These are phyloP conservation scores for Domatiomyces catenatus DNA, from an alignment of 2,329 filamentous ascomycete species.

Conservation along the genomic window DNA sequence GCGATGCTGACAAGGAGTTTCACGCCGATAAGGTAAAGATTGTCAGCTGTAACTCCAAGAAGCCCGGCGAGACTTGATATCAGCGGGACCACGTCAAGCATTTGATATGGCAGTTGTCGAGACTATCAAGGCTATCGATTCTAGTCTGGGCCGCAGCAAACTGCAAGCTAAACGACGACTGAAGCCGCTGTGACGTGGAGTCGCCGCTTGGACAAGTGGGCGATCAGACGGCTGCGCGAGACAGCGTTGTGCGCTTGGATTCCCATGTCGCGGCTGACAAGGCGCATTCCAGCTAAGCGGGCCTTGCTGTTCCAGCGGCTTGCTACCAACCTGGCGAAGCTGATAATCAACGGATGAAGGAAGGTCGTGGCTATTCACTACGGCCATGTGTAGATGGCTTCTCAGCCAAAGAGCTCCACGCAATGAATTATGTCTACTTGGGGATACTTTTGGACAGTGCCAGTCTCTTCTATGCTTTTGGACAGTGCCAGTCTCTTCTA, in stretches of 20 bases:
- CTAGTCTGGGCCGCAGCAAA: neutral
- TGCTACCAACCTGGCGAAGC: too few species aligned
- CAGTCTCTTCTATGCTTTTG: too few species aligned
- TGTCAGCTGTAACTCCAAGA: slow-evolving; percentile 90
- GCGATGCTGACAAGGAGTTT: slow-evolving; percentile 65
- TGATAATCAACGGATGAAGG: too few species aligned
- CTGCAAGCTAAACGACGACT: neutral
- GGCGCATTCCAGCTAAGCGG: too few species aligned
- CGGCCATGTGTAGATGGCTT: too few species aligned
- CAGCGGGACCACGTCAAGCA: neutral
- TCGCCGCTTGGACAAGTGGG: too few species aligned
- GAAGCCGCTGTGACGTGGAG: neutral
- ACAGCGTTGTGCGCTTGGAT: neutral
- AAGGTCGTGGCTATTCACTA: too few species aligned
- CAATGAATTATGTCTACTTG: too few species aligned
- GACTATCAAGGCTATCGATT: neutral
- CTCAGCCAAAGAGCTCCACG: too few species aligned
- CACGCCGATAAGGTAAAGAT: slow-evolving; percentile 93
- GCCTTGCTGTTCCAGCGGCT: too few species aligned
- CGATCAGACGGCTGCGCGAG: neutral
- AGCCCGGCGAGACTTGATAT: slow-evolving; percentile 39
- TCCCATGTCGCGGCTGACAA: neutral
- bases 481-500: too few species aligned
- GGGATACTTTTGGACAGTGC: too few species aligned
- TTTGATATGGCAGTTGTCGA: neutral